Base-by-base conservation (phyloP, 2,329 filamentous ascomycete genomes). In the Sporothrix pseudoabietina region DNA sequence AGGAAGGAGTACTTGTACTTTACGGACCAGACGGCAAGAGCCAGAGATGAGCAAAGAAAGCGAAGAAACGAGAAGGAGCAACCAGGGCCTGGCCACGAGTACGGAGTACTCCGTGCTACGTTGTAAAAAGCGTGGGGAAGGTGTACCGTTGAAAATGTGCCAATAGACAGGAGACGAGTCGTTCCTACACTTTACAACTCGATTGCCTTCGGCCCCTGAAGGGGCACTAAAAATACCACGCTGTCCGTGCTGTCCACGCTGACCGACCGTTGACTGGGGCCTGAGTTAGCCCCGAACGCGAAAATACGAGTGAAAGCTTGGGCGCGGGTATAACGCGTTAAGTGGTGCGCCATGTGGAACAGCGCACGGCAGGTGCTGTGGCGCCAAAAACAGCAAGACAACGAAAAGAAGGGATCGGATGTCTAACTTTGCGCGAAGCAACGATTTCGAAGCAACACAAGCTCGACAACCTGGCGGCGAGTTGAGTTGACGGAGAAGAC, bases 311-410 rank as follows among this genome's bases (percentile, higher is more conserved):
- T 4, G 8, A 55, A 59, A 61, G 57, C 57, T 61, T 14, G 3
- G 57, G n/a, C 32, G 10, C n/a, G 30, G 49, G 16, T 32, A 49
- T n/a, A 30, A 71, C 69, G 69, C 69, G 69, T 71, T 44, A 71
- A 71, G 69, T 71, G 69, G 69, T 30, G 49, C 47, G 44, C n/a
- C 32, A 22, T 30, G 39, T 66, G n/a, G 35, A 66, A 66, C 3
- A 44, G 39, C n/a, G 61, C 39, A 66, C 61, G 10, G 14, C 61
- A 47, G 61, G 39, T 47, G 61, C 26, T 44, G 61, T 44, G 22
- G 6, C 5, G 19, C 61, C 61, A 47, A 19, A 47, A 44, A 30
- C 61, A 35, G 30, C 55, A 4, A 26, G 26, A 16, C 14, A 41
- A 39, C 41, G 26, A 9, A 12, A 35, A 59, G 2, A 59, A 8